Base-by-base conservation (phyloP, 2,329 filamentous ascomycete genomes). In the Plectosphaerella plurivora region DNA sequence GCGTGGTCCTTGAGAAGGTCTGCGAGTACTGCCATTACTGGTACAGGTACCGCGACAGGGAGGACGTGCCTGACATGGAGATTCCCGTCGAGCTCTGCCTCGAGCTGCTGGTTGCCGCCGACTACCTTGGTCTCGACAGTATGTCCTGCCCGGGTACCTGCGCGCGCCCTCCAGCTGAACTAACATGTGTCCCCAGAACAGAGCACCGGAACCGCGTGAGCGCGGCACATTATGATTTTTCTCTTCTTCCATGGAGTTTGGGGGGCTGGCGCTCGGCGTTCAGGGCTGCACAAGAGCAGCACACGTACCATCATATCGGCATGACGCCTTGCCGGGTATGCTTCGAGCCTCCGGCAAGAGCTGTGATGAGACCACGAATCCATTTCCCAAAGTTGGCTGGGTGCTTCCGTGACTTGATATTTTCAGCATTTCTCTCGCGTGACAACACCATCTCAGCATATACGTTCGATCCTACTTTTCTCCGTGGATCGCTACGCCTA, bases 1-100 rank as follows among this genome's bases (percentile, higher is more conserved):
- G 83, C 57, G 74, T 86, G 50, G 81, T 91, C 6, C 81, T 93
- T 3, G 88, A 92, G 67, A 91, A 90, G 65, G 84, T 92, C 33
- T 88, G 86, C 67, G 87, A 92, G 70, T 93, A 92, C 70, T 86
- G 91, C 56, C 88, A 91, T 65, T 92, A 91, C 73, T 88, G 88
- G 74, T 86, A 91, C 69, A 86, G 85, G 62, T 79, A 89, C 69
- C 79, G 79, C 49, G 80, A 90, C 59, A 76, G 76, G 59, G 84
- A 86, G 60, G 84, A 91, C 61, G 87, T 91, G 18, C 84, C 86
- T 5, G 89, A 93, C 63, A 87, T 91, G 84, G 87, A 91, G 15
- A 86, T 92, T 53, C 88, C 88, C 12, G 82, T 88, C 28, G 88
- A 92, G 71, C 73, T 92, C 48, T 91, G 88, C 61, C 75, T 93